A percentile compares a stretch with the other conserved stretches of the same genome.
phyloP scores from a whole-genome alignment of 163 green algal genomes.

The Chlamydomonas reinhardtii region DNA sequence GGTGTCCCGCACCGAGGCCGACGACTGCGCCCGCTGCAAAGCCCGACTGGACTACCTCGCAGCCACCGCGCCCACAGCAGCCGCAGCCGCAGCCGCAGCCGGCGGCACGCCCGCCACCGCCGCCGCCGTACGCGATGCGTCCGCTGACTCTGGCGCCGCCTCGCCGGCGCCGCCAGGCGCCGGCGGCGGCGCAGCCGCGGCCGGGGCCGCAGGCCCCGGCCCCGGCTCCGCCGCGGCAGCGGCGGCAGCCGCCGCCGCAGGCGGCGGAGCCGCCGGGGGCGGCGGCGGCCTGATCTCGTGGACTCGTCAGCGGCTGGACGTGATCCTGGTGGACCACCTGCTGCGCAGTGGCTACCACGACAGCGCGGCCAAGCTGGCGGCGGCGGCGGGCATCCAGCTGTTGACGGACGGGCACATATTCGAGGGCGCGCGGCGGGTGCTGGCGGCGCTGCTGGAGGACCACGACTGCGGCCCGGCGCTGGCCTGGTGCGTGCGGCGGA shows the following conservation, averaged over 20 bases:
- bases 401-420: slow-evolving; percentile 92
- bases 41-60: slow-evolving; percentile 76
- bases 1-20: slow-evolving; percentile 58
- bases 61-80: neutral
- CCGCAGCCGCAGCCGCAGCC: too few species aligned
- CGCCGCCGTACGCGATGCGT: too few species aligned
- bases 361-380: slow-evolving; percentile 45
- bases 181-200: too few species aligned
- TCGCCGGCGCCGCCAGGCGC: too few species aligned
- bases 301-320: slow-evolving; percentile 77
- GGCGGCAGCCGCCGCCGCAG: neutral
- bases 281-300: slow-evolving; percentile 69
- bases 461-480: slow-evolving; percentile 83
- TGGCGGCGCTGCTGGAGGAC: slow-evolving; percentile 69
- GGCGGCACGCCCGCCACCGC: too few species aligned
- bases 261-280: too few species aligned
- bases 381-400: slow-evolving; percentile 54
- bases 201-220: slow-evolving; percentile 28
- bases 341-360: slow-evolving; percentile 74
- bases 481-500: slow-evolving; percentile 69
- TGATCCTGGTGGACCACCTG: slow-evolving; percentile 83
- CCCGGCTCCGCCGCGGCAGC: slow-evolving; percentile 15
- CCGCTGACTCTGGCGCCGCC: too few species aligned
- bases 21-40: slow-evolving; percentile 70
- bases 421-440: slow-evolving; percentile 66